Evolutionary conservation across 139 green algal genomes (phyloP), one percentile per base, ranked within the genome.

Genomic region (Closterium sp.): DNA sequence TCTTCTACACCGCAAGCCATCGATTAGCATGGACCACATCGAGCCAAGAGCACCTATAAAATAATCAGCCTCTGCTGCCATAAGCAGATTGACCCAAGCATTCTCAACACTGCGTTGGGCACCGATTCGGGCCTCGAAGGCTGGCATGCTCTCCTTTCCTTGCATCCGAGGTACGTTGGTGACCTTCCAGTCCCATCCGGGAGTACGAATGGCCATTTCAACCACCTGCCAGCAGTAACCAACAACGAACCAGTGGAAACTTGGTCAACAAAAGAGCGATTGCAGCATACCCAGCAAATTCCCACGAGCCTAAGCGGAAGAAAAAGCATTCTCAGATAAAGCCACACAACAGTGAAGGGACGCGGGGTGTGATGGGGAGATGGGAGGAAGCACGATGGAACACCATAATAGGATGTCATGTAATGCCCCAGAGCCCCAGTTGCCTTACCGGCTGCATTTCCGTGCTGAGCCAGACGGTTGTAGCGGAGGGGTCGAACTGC

Each of bases 51-150:
- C 31, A 27, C 84, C 84, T 42, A 91, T 87, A 11, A 93, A 93
- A 87, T 45, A 91, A 30, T 93, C 29, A 22, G 85, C 85, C 85
- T 93, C 85, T 5, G 29, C n/a, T n/a, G 90, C 84, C 86, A 93
- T 70, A 9, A 93, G 30, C 27, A 93, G 3, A 85, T 93, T 93
- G 2, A 93, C 90, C 24, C 91, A 93, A 10, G 85, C 90, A 32
- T 93, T 93, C 13, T 90, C 86, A 30, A 31, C 79, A 30, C 90
- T 93, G 29, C 29, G 29, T 17, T 90, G 45, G 10, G 17, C 4
- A 5, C 90, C 90, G 32, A 93, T n/a, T 21, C 42, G 28, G 9
- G 31, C 31, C 85, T 93, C 90, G 24, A 86, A 93, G 10, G 27
- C 21, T 10, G 27, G 50, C 90, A 93, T 93, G 89, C 70, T 87